phyloP scores from a whole-genome alignment of 2,329 filamentous ascomycete genomes.

The Colletotrichum spaethianum region DNA sequence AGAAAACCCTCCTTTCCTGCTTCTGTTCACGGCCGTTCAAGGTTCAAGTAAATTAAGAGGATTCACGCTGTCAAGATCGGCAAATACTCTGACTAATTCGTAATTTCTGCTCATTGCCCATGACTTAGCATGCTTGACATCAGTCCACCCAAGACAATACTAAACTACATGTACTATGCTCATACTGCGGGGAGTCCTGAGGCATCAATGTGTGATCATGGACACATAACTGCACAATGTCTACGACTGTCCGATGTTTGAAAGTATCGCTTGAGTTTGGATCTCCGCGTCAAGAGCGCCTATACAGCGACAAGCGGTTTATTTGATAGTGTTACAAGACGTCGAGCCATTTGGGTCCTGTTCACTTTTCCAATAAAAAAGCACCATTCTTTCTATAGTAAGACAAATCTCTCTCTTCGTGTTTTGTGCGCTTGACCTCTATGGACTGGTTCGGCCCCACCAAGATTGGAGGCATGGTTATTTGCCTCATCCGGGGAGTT shows the following conservation, averaged over 20 bases:
- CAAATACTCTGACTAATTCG: neutral
- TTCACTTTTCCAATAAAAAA: neutral
- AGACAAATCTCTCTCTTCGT: neutral
- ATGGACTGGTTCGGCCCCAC: neutral
- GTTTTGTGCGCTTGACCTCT: neutral
- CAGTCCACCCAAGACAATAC: neutral
- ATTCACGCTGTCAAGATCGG: neutral
- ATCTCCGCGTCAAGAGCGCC: no score
- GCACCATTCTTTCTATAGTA: neutral
- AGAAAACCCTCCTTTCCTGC: constrained; percentile 6
- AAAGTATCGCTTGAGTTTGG: no score
- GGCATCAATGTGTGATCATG: neutral
- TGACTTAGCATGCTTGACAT: constrained; percentile 1
- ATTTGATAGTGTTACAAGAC: no score
- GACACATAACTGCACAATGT: neutral
- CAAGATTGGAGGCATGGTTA: neutral
- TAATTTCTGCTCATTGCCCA: neutral
- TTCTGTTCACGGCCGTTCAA: neutral
- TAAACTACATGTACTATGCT: neutral
- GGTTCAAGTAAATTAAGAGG: neutral
- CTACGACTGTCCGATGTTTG: neutral
- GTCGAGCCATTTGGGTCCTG: neutral
- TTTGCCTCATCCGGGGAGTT: neutral
- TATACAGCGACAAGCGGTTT: neutral
- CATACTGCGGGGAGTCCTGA: neutral